Evolutionary conservation across 2,329 filamentous ascomycete species (phyloP).

Genomic region (Alternaria angustiovoidea): DNA sequence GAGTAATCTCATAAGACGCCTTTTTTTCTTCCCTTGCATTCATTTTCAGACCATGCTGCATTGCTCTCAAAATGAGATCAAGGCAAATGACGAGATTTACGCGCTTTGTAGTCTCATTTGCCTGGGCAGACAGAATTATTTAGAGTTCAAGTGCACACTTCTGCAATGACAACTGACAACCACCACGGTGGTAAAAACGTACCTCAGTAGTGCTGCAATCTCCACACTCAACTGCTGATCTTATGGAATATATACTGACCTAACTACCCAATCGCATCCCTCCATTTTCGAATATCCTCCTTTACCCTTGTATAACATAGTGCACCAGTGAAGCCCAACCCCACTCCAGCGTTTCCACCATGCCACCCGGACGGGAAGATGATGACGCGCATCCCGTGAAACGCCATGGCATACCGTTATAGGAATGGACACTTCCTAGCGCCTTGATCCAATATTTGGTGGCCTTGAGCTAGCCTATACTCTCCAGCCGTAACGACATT

Average conservation of each 20-base stretch:
- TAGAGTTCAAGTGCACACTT: no score
- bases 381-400: conserved; percentile 1
- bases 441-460: not conserved
- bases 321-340: not conserved
- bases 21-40: no score
- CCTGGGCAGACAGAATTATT: no score
- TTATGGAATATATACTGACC: not conserved
- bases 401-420: not conserved
- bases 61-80: no score
- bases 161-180: not conserved
- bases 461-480: not conserved
- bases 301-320: not conserved
- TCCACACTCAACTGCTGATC: not conserved
- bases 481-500: not conserved
- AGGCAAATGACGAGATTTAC: no score
- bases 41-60: no score
- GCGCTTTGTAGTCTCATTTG: no score
- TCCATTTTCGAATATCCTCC: not conserved
- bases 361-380: not conserved
- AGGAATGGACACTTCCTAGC: not conserved
- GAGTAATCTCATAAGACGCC: no score
- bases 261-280: not conserved
- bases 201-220: not conserved
- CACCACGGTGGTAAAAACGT: not conserved
- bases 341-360: not conserved